Conservation (phyloP, 768 basidiomycete genomes). For the Rhodotorula toruloides region DNA sequence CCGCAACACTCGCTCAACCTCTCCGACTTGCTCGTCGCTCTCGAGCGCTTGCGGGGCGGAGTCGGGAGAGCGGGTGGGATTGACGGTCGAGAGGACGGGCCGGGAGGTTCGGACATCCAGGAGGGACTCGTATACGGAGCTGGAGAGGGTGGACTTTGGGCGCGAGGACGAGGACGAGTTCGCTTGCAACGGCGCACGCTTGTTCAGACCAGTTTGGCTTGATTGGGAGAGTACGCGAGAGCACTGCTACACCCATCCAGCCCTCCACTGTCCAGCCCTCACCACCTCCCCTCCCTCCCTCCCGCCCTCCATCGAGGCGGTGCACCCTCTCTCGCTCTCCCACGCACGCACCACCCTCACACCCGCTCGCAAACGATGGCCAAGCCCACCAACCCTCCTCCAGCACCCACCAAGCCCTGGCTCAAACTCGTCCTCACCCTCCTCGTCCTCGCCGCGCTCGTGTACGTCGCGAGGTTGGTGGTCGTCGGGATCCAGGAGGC, state of each 20-base stretch:
- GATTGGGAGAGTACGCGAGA: no score
- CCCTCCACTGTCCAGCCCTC: no score
- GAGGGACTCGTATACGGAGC: neutral
- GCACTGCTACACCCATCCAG: no score
- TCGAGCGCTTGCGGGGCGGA: neutral
- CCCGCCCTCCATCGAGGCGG: no score
- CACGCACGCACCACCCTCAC: no score
- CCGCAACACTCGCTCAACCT: no score
- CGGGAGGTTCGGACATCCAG: constrained; percentile 5
- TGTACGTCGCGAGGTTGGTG: neutral
- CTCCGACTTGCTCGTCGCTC: neutral
- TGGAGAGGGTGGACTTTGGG: neutral
- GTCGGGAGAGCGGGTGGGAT: neutral
- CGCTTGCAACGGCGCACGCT: no score
- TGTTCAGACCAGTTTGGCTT: no score
- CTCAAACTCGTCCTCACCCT: constrained; percentile 19
- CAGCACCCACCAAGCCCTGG: constrained; percentile 5
- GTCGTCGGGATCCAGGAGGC: constrained; percentile 3
- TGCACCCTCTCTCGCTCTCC: neutral
- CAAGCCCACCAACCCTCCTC: neutral
- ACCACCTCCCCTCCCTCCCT: neutral
- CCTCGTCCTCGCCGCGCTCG: neutral
- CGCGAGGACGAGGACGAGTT: neutral
- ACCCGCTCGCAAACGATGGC: neutral
- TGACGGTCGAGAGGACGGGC: constrained; percentile 3